Evolutionary conservation across 163 green algal species (phyloP).

Genomic region (Trebouxiophyceae sp.): DNA sequence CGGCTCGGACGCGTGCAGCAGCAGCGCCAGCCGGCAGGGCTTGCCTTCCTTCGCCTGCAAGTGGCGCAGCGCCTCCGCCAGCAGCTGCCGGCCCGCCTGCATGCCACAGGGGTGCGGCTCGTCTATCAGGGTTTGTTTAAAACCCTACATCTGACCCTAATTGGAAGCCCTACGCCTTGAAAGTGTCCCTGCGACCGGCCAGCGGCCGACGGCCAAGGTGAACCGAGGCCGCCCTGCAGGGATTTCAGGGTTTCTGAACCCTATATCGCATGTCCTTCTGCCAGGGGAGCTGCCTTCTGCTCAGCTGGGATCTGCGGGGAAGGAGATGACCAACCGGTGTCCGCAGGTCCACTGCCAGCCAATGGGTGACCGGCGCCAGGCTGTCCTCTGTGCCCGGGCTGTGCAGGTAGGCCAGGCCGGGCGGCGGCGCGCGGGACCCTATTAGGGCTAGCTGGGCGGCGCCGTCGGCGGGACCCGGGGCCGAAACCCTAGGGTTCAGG

Average conservation of each 20-base stretch:
- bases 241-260: too few relatives aligned
- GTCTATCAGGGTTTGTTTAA: not conserved
- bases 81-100: slow-evolving; percentile 18
- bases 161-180: too few relatives aligned
- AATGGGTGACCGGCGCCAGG: slow-evolving; percentile 34
- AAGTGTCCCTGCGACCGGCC: too few relatives aligned
- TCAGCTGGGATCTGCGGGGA: not conserved
- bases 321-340: slow-evolving; percentile 6
- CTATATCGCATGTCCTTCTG: too few relatives aligned
- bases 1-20: slow-evolving; percentile 23
- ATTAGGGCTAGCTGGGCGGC: too few relatives aligned
- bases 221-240: too few relatives aligned
- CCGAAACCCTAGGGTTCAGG: too few relatives aligned
- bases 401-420: slow-evolving; percentile 22
- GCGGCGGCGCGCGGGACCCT: not conserved
- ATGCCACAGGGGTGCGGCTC: not conserved
- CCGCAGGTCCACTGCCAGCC: slow-evolving; percentile 28
- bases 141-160: not conserved
- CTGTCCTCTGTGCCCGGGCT: slow-evolving; percentile 11
- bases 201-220: too few relatives aligned
- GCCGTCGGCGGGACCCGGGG: too few relatives aligned
- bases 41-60: slow-evolving; percentile 16
- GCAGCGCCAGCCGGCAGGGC: slow-evolving; percentile 16
- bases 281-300: not conserved
- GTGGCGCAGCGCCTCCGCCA: slow-evolving; percentile 26